Percentiles rank a stretch among this genome's conserved stretches.
Evolutionary conservation across 2,329 filamentous ascomycete species (phyloP).

Genomic region (Colletotrichum sp.): DNA sequence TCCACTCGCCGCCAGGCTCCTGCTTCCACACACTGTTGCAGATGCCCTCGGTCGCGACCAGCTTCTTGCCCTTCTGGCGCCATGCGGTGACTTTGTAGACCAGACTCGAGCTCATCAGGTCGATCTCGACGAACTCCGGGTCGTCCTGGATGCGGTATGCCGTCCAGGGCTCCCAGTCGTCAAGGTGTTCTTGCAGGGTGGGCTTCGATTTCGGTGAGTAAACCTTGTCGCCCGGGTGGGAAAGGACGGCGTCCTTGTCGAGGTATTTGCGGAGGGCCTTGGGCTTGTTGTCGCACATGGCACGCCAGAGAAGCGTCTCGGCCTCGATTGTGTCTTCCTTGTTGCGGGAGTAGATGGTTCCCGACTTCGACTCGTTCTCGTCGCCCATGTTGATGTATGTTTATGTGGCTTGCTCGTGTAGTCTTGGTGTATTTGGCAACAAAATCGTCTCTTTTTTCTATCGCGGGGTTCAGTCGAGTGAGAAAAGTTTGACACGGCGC

Average conservation of each 20-base stretch:
- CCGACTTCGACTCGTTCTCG: slow-evolving; percentile 1
- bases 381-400: slow-evolving; percentile 3
- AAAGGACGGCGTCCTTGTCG: slow-evolving; percentile 35
- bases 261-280: slow-evolving; percentile 36
- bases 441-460: not conserved
- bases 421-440: not conserved
- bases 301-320: slow-evolving; percentile 37
- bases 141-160: slow-evolving; percentile 40
- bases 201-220: slow-evolving; percentile 35
- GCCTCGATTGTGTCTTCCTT: slow-evolving; percentile 39
- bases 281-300: slow-evolving; percentile 35
- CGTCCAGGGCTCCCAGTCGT: slow-evolving; percentile 38
- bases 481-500: too few species aligned
- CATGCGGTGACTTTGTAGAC: slow-evolving; percentile 37
- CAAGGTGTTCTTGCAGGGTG: slow-evolving; percentile 34
- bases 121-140: slow-evolving; percentile 40
- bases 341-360: slow-evolving; percentile 36
- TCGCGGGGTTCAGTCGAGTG: not conserved
- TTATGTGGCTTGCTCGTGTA: not conserved
- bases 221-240: slow-evolving; percentile 33
- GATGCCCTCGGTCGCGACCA: slow-evolving; percentile 36
- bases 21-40: slow-evolving; percentile 38
- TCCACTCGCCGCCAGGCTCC: slow-evolving; percentile 37
- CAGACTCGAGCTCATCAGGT: slow-evolving; percentile 37
- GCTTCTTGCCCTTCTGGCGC: slow-evolving; percentile 30